Evolutionary conservation across 257 asterid genomes (phyloP).

Genomic region (Nicotiana attenuata): DNA sequence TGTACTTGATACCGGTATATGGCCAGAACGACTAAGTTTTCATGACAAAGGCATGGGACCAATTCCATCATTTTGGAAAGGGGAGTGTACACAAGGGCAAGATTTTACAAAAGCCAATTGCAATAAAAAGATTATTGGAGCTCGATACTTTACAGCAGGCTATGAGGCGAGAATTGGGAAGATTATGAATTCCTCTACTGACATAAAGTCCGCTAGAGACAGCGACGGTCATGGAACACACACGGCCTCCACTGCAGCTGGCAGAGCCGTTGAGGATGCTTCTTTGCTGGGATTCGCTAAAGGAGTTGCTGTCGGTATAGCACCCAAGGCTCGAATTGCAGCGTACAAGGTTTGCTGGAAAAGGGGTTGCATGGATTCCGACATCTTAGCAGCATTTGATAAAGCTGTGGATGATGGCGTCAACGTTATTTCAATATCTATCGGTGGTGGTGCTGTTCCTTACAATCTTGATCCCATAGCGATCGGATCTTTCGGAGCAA

Average conservation of each 20-base stretch:
- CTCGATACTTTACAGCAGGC: constrained; percentile 48
- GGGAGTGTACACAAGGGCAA: constrained; percentile 53
- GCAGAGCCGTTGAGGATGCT: constrained; percentile 62
- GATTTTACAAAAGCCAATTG: constrained; percentile 48
- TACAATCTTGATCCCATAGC: constrained; percentile 65
- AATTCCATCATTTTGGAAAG: constrained; percentile 62
- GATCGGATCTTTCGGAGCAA: constrained; percentile 74
- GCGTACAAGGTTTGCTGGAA: constrained; percentile 80
- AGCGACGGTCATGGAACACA: constrained; percentile 84
- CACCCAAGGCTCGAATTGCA: constrained; percentile 77
- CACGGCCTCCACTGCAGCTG: constrained; percentile 89
- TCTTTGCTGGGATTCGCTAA: constrained; percentile 58
- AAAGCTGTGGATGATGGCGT: constrained; percentile 89
- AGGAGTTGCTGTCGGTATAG: constrained; percentile 72
- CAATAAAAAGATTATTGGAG: constrained; percentile 69
- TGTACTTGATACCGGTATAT: constrained; percentile 70
- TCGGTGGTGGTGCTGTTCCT: constrained; percentile 66
- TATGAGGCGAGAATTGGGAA: constrained; percentile 42
- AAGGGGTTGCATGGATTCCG: constrained; percentile 75
- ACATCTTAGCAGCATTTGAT: constrained; percentile 74
- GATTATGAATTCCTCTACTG: constrained; percentile 23
- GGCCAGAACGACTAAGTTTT: constrained; percentile 70
- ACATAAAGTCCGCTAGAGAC: constrained; percentile 56
- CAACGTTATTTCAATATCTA: constrained; percentile 60
- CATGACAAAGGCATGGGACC: constrained; percentile 67